These are phyloP conservation scores for Boletus reticuloceps DNA, from an alignment of 768 basidiomycete species.

Conservation along the genomic window DNA sequence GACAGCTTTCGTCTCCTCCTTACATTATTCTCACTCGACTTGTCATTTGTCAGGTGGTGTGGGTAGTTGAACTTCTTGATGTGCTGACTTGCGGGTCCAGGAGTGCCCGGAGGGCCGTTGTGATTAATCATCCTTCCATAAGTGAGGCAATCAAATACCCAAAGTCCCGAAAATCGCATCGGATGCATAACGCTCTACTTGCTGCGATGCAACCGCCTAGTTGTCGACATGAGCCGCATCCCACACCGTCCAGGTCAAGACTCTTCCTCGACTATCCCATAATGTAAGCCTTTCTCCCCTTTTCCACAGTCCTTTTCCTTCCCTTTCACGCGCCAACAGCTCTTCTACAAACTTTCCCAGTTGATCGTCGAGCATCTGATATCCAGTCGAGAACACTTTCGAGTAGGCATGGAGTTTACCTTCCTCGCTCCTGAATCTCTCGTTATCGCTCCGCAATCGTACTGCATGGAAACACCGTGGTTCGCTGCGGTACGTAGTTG, in stretches of 20 bases:
- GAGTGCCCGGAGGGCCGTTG: too few species aligned
- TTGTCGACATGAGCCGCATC: slow-evolving; percentile 8
- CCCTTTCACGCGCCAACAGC: not conserved
- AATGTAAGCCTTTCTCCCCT: not conserved
- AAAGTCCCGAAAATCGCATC: too few species aligned
- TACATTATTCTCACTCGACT: too few species aligned
- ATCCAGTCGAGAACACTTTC: slow-evolving; percentile 10
- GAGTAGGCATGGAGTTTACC: not conserved
- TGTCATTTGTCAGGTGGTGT: too few species aligned
- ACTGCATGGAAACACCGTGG: not conserved
- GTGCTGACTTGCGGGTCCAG: too few species aligned
- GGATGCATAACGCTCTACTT: too few species aligned
- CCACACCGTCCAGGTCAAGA: slow-evolving; percentile 17
- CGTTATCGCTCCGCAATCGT: not conserved
- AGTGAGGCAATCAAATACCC: too few species aligned
- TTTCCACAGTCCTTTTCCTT: slow-evolving; percentile 4
- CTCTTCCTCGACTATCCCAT: not conserved
- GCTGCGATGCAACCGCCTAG: not conserved
- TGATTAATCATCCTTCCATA: too few species aligned
- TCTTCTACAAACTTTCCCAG: slow-evolving; percentile 1
- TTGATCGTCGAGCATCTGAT: slow-evolving; percentile 8
- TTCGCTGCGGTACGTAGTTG: not conserved
- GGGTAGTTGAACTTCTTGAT: too few species aligned
- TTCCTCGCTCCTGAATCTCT: not conserved
- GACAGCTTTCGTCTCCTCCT: too few species aligned